A percentile compares a stretch with the other conserved stretches of the same genome.
These are phyloP conservation scores for Psilocybe cyanescens DNA, from an alignment of 768 basidiomycete species.

Conservation along the genomic window DNA sequence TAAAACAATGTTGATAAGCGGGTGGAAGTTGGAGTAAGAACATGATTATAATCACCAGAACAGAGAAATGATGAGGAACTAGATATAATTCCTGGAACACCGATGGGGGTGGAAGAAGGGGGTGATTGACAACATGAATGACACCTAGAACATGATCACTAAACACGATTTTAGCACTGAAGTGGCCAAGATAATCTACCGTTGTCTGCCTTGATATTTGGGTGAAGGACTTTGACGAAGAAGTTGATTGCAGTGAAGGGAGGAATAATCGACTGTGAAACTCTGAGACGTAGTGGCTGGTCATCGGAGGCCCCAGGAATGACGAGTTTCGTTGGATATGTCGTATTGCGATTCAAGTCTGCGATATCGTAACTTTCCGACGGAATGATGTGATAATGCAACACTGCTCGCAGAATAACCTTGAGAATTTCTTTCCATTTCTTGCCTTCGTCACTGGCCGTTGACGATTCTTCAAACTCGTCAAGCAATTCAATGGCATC, in stretches of 20 bases:
- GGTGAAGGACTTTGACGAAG: conserved; percentile 43
- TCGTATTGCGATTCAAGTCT: conserved; percentile 55
- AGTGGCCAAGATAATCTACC: conserved; percentile 36
- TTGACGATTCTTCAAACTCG: conserved; percentile 21
- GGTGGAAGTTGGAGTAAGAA: background rate
- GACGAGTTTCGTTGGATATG: conserved; percentile 51
- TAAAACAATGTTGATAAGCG: background rate
- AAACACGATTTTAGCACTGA: background rate
- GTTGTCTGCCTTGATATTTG: conserved; percentile 50
- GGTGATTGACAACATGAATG: conserved; percentile 57
- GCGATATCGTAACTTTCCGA: conserved; percentile 32
- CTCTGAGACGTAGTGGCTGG: conserved; percentile 48
- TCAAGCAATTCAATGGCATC: conserved; percentile 42
- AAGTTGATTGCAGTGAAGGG: conserved; percentile 50
- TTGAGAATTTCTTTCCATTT: conserved; percentile 61
- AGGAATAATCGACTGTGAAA: conserved; percentile 35
- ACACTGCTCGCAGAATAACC: conserved; percentile 53
- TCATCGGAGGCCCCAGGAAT: conserved; percentile 45
- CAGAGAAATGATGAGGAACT: conserved; percentile 47
- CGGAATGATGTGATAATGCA: conserved; percentile 62
- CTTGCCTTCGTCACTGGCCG: conserved; percentile 38
- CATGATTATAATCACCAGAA: conserved; percentile 38
- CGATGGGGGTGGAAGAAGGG: conserved; percentile 58
- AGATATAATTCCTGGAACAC: conserved; percentile 52
- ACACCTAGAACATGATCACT: conserved; percentile 33